Evolutionary conservation across 2,329 filamentous ascomycete genomes (phyloP), one percentile per base, ranked within the genome.

Genomic region (Aspergillus spinulosporus): DNA sequence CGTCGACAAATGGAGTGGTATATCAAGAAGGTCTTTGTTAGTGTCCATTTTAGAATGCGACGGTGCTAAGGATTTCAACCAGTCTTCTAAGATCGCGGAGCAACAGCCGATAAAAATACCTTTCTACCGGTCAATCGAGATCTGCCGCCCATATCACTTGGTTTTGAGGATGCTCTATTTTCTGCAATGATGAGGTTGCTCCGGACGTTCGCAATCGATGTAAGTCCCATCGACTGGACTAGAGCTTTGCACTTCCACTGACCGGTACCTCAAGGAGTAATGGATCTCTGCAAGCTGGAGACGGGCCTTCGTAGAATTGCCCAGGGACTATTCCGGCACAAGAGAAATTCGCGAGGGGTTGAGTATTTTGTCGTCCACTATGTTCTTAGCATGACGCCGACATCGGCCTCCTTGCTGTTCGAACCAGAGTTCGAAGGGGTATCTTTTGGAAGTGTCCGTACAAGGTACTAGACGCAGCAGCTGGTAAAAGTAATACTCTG

Each of bases 381-480:
- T 12, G 6, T 59, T 0, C 21, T 69, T 12, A 52, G 56, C 21
- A 43, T 69, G 12, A 67, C 61, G 0, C 62, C 66, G 2, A 54
- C 49, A 2, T 69, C 66, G 1, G 64, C 64, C 2, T 66, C 61
- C 0, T 39, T 69, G 28, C 11, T 65, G 1, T 66, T 68, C 28
- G 56, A 68, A 1, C 46, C 65, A 8, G 55, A 68, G 21, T 66
- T 69, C 26, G 65, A 69, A 14, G 62, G 62, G 1, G 57, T 63
- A 2, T 60, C 60, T 1, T 68, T 67, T 21, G 66, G 66, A 2
- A 64, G 49, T 5, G 64, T 68, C 1, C 55, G 53, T 26, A 55
- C 62, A 6, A 54, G 59, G 14, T 68, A 68, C 37, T 65, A 14
- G 64, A 12, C 21, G 21, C 21, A 26, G 44, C 11, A 32, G 5